These are phyloP conservation scores for Suillus luteus DNA, from an alignment of 768 basidiomycete species.

Conservation along the genomic window DNA sequence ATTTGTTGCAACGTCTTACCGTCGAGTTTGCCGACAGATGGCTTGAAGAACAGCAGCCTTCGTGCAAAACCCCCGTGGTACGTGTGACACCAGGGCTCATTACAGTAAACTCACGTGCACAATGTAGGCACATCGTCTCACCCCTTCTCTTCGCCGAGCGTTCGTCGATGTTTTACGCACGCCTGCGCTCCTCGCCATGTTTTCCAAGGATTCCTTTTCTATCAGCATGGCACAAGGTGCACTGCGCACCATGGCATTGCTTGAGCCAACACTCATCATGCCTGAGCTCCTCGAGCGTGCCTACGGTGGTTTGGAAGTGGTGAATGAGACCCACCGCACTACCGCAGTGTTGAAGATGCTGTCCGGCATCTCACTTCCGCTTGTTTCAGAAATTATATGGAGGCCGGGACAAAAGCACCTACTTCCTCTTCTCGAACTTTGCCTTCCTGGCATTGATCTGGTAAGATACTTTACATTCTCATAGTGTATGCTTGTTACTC, in stretches of 20 bases:
- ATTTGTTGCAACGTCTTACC: slow-evolving; percentile 77
- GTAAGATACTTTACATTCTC: slow-evolving; percentile 40
- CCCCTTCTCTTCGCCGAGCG: slow-evolving; percentile 73
- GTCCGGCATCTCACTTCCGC: slow-evolving; percentile 70
- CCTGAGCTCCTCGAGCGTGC: slow-evolving; percentile 90
- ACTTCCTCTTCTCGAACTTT: slow-evolving; percentile 83
- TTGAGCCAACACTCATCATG: slow-evolving; percentile 86
- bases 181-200: slow-evolving; percentile 89
- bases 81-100: slow-evolving; percentile 2
- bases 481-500: slow-evolving; percentile 5
- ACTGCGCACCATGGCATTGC: slow-evolving; percentile 72
- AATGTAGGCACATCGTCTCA: slow-evolving; percentile 70
- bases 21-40: slow-evolving; percentile 80
- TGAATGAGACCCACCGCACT: slow-evolving; percentile 95
- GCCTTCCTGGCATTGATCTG: slow-evolving; percentile 89
- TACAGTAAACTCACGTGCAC: slow-evolving; percentile 9
- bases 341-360: slow-evolving; percentile 89
- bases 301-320: slow-evolving; percentile 86
- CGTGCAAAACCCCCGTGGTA: slow-evolving; percentile 81
- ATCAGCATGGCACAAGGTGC: slow-evolving; percentile 81
- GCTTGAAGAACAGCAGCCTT: slow-evolving; percentile 73
- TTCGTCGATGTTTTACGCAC: slow-evolving; percentile 84
- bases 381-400: slow-evolving; percentile 80
- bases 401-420: slow-evolving; percentile 87
- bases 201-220: slow-evolving; percentile 80